Percentiles rank a stretch among this genome's conserved stretches.
Conservation (phyloP, 1,139 yeast genomes). For the Sugiyamaella novakii region DNA sequence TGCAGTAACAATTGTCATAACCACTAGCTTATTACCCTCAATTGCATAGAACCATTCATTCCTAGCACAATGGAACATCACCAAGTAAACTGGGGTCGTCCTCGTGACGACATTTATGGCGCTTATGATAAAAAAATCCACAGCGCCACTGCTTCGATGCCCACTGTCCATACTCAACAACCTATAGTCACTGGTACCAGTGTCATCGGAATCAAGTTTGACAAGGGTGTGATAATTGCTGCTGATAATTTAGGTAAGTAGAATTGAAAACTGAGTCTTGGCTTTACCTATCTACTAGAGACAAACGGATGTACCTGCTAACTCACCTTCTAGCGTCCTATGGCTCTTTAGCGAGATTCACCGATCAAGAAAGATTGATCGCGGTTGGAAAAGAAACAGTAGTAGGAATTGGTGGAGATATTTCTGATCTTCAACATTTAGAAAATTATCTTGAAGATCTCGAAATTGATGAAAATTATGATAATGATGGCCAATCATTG, state of each 20-base stretch:
- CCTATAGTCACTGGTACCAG: conserved; percentile 97
- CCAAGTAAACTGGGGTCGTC: conserved; percentile 96
- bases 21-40: not conserved
- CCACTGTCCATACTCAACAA: conserved; percentile 83
- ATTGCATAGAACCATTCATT: not conserved
- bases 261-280: too few species aligned
- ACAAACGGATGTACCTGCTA: not conserved
- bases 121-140: conserved; percentile 73
- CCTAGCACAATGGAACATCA: conserved; percentile 79
- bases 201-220: conserved; percentile 85
- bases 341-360: conserved; percentile 89
- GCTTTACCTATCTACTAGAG: too few species aligned
- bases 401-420: conserved; percentile 94
- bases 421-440: conserved; percentile 88
- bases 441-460: conserved; percentile 75
- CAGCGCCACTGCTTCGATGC: conserved; percentile 56
- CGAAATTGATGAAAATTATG: conserved; percentile 70
- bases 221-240: conserved; percentile 89
- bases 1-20: not conserved
- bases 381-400: conserved; percentile 82
- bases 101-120: conserved; percentile 79
- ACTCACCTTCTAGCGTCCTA: conserved; percentile 53
- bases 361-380: conserved; percentile 79
- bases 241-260: conserved; percentile 81
- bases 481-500: conserved; percentile 73